Conservation (phyloP, 352 stramenopile genomes). For the Globisporangium parvum region DNA sequence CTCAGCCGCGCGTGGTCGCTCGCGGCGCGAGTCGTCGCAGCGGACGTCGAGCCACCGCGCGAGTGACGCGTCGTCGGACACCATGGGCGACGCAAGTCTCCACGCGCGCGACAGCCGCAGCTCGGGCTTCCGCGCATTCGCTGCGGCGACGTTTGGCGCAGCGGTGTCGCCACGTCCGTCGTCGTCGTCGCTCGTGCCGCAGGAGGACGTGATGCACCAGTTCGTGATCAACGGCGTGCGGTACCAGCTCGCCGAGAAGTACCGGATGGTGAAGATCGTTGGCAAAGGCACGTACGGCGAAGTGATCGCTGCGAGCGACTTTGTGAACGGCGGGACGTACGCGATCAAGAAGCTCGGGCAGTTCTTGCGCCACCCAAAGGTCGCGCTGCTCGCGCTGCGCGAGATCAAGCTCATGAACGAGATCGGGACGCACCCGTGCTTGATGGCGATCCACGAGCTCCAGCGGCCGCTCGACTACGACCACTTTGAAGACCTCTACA, state of each 20-base stretch:
- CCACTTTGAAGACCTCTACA: constrained; percentile 96
- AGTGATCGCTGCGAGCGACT: constrained; percentile 86
- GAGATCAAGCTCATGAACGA: constrained; percentile 89
- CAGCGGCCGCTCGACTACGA: constrained; percentile 77
- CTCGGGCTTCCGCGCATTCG: constrained; percentile 40
- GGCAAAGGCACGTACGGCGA: constrained; percentile 88
- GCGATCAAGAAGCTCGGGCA: constrained; percentile 87
- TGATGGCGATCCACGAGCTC: constrained; percentile 85
- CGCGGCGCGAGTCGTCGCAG: constrained; percentile 31
- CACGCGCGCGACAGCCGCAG: constrained; percentile 7
- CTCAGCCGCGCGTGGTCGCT: constrained; percentile 30
- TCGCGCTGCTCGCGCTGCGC: constrained; percentile 72
- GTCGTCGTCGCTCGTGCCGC: constrained; percentile 6
- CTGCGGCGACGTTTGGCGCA: constrained; percentile 17
- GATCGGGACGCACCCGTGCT: constrained; percentile 59
- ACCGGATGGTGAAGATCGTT: constrained; percentile 88
- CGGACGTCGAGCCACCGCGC: constrained; percentile 22
- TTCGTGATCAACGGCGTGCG: constrained; percentile 85
- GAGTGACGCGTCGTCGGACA: constrained; percentile 26
- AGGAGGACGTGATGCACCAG: constrained; percentile 82
- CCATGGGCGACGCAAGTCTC: constrained; percentile 16
- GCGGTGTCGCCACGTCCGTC: constrained; percentile 18
- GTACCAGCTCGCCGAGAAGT: constrained; percentile 83
- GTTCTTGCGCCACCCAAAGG: constrained; percentile 80
- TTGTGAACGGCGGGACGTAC: constrained; percentile 78